These are phyloP conservation scores for Plasmodium vinckei DNA, from an alignment of 169 alveolate genomes.

Conservation along the genomic window DNA sequence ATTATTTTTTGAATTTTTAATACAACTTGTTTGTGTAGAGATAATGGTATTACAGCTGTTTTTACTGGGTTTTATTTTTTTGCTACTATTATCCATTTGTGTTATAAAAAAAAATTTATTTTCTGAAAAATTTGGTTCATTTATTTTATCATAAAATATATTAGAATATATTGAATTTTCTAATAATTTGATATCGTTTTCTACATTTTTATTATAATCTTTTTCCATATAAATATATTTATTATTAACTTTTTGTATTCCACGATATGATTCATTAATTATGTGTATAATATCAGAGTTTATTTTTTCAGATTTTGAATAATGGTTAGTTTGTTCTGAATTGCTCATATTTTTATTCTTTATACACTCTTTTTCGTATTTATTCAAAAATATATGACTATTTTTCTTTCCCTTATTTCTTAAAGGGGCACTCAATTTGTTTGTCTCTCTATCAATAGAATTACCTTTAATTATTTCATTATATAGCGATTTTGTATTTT, in stretches of 20 bases:
- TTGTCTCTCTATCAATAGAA: background rate
- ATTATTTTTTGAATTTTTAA: background rate
- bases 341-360: slow-evolving; percentile 1
- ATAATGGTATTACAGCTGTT: background rate
- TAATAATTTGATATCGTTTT: slow-evolving; percentile 1
- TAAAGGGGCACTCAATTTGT: background rate
- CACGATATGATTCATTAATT: background rate
- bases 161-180: background rate
- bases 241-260: slow-evolving; percentile 3
- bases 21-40: background rate
- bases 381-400: background rate
- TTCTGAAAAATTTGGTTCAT: slow-evolving; percentile 21
- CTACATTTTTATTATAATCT: slow-evolving; percentile 10
- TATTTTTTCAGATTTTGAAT: slow-evolving; percentile 7
- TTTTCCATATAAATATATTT: slow-evolving; percentile 4
- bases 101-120: slow-evolving; percentile 18
- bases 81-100: background rate
- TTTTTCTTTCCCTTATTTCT: background rate
- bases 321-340: slow-evolving; percentile 5
- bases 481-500: too few relatives aligned
- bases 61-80: background rate
- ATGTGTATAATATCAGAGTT: background rate
- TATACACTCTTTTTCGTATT: background rate
- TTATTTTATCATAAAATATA: slow-evolving; percentile 1
- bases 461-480: background rate